Conservation (phyloP, 2,329 filamentous ascomycete species). For the Diaporthe aspalathi region DNA sequence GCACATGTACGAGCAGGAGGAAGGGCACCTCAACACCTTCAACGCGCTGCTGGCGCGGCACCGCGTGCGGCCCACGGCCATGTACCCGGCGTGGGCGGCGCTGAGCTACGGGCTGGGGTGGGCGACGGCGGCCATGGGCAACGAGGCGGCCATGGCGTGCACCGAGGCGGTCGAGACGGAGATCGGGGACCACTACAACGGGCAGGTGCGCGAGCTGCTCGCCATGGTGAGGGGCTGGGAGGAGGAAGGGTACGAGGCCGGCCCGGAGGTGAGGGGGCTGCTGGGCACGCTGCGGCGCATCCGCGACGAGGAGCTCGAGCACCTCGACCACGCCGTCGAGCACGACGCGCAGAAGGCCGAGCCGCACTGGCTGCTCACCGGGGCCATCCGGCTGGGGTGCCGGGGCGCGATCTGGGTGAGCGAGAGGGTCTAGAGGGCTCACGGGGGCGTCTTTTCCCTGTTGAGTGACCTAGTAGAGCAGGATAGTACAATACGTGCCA, state of each 20-base stretch:
- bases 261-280: conserved; percentile 80
- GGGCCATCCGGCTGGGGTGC: conserved; percentile 89
- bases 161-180: conserved; percentile 99
- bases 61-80: conserved; percentile 88
- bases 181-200: conserved; percentile 96
- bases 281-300: conserved; percentile 82
- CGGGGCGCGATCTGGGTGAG: conserved; percentile 93
- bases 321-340: conserved; percentile 93
- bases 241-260: conserved; percentile 80
- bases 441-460: no score
- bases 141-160: conserved; percentile 97
- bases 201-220: conserved; percentile 84
- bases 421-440: conserved; percentile 62
- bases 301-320: conserved; percentile 95
- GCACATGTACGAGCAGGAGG: conserved; percentile 99
- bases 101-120: conserved; percentile 87
- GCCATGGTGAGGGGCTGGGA: conserved; percentile 85
- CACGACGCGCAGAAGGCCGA: conserved; percentile 91
- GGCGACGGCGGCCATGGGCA: conserved; percentile 87
- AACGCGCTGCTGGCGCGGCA: conserved; percentile 85
- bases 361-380: conserved; percentile 89
- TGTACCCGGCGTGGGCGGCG: conserved; percentile 90
- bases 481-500: not conserved
- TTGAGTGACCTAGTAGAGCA: no score
- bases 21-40: conserved; percentile 86